Conservation (phyloP, 345 rosid species). For the Balakata baccata region DNA sequence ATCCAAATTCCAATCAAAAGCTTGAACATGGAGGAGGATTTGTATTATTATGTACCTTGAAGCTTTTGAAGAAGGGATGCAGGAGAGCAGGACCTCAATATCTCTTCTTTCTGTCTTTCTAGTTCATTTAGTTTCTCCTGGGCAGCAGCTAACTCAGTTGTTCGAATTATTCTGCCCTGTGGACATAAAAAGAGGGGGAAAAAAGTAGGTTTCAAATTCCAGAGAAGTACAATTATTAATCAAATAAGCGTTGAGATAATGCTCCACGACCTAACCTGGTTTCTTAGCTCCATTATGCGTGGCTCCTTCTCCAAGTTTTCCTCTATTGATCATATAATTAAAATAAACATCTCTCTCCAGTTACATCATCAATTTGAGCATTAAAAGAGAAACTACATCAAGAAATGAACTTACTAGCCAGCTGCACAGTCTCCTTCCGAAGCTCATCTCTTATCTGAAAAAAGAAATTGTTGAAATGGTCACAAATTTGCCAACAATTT, state of each 20-base stretch:
- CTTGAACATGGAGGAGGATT: background rate
- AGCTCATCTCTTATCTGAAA: constrained; percentile 85
- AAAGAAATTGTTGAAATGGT: background rate
- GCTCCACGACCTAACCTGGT: constrained; percentile 48
- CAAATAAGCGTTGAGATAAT: background rate
- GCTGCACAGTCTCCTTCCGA: constrained; percentile 79
- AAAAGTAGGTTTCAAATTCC: no score
- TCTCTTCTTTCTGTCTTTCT: constrained; percentile 68
- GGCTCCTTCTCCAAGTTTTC: constrained; percentile 84
- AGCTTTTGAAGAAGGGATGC: constrained; percentile 59
- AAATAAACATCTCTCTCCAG: background rate
- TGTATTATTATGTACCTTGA: constrained; percentile 50
- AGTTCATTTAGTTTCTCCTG: constrained; percentile 80
- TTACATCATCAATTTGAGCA: background rate
- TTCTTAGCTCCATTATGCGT: constrained; percentile 75
- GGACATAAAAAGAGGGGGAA: no score
- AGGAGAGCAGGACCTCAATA: constrained; percentile 62
- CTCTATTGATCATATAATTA: constrained; percentile 38
- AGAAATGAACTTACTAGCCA: constrained; percentile 62
- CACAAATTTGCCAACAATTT: background rate
- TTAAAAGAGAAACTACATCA: background rate
- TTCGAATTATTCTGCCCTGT: constrained; percentile 87
- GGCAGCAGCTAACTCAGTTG: constrained; percentile 84
- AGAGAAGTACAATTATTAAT: no score
- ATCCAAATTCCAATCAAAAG: background rate